These are phyloP conservation scores for Starmera quercuum DNA, from an alignment of 805 yeast species.

Conservation along the genomic window DNA sequence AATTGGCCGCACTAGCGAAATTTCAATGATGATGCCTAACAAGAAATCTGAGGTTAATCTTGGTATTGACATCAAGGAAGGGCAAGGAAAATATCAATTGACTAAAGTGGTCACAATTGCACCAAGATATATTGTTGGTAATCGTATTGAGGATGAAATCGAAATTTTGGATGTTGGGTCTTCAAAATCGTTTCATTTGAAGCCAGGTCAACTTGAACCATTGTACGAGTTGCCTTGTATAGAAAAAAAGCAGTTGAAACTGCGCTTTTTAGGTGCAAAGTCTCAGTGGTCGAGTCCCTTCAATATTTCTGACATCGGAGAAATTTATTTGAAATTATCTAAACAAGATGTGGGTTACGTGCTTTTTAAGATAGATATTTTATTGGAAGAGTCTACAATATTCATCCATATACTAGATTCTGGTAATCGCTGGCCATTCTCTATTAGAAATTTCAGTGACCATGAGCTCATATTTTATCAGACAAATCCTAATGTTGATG, in stretches of 20 bases:
- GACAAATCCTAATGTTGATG: slow-evolving; percentile 62
- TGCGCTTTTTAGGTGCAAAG: slow-evolving; percentile 49
- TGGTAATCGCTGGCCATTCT: slow-evolving; percentile 81
- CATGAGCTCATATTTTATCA: slow-evolving; percentile 84
- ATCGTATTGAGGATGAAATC: slow-evolving; percentile 47
- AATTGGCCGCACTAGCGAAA: slow-evolving; percentile 71
- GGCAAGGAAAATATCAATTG: slow-evolving; percentile 73
- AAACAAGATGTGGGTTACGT: slow-evolving; percentile 60
- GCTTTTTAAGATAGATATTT: slow-evolving; percentile 62
- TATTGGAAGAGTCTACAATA: slow-evolving; percentile 75
- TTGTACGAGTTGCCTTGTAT: slow-evolving; percentile 55
- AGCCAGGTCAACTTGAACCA: slow-evolving; percentile 42
- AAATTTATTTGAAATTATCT: slow-evolving; percentile 61
- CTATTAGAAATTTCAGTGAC: slow-evolving; percentile 84
- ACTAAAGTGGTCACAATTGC: slow-evolving; percentile 73
- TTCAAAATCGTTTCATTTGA: slow-evolving; percentile 38
- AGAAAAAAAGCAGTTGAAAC: slow-evolving; percentile 49
- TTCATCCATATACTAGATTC: slow-evolving; percentile 72
- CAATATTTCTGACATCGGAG: slow-evolving; percentile 76
- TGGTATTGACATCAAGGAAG: slow-evolving; percentile 73
- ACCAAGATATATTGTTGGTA: slow-evolving; percentile 76
- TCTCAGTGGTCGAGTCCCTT: slow-evolving; percentile 87
- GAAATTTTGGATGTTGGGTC: slow-evolving; percentile 65
- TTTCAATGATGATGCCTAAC: slow-evolving; percentile 39
- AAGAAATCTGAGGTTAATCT: slow-evolving; percentile 58